phyloP scores from a whole-genome alignment of 139 green algal species.

The Bryopsis sp. region DNA sequence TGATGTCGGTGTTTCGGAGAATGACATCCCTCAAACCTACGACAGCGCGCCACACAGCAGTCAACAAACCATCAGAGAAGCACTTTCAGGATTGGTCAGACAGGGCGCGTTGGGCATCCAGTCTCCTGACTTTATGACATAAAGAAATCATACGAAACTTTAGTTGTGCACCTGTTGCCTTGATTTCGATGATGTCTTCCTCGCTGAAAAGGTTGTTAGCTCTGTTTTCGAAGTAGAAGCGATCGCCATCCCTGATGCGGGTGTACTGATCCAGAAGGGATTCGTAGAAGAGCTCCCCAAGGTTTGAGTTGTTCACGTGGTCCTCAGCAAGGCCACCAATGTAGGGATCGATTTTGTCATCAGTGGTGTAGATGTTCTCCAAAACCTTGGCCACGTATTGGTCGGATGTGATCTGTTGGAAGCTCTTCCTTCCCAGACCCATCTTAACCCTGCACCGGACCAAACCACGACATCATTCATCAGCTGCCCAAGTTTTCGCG shows the following conservation, averaged over 20 bases:
- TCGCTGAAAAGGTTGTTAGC: conserved; percentile 23
- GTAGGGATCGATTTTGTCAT: conserved; percentile 24
- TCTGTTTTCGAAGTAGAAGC: conserved; percentile 32
- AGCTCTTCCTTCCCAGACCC: conserved; percentile 7
- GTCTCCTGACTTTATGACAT: too few relatives aligned
- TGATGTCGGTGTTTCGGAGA: conserved; percentile 31
- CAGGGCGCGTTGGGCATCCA: too few relatives aligned
- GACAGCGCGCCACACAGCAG: too few relatives aligned
- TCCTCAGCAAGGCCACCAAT: conserved; percentile 29
- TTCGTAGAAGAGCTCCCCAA: conserved; percentile 24
- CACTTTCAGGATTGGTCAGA: too few relatives aligned
- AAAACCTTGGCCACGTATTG: neutral
- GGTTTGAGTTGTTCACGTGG: conserved; percentile 19
- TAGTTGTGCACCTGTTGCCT: conserved; percentile 17
- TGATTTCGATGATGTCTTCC: conserved; percentile 19
- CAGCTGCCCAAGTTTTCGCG: too few relatives aligned
- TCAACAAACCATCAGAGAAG: too few relatives aligned
- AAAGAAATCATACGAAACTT: too few relatives aligned
- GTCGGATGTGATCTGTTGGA: conserved; percentile 21
- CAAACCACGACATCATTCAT: too few relatives aligned
- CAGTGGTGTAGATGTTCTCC: conserved; percentile 4
- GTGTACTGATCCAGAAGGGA: conserved; percentile 30
- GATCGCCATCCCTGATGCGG: conserved; percentile 29
- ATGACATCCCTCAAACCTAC: conserved; percentile 25
- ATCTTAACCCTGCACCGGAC: neutral